These are phyloP conservation scores for Plectranthus barbatus DNA, from an alignment of 257 asterid genomes.

Conservation along the genomic window DNA sequence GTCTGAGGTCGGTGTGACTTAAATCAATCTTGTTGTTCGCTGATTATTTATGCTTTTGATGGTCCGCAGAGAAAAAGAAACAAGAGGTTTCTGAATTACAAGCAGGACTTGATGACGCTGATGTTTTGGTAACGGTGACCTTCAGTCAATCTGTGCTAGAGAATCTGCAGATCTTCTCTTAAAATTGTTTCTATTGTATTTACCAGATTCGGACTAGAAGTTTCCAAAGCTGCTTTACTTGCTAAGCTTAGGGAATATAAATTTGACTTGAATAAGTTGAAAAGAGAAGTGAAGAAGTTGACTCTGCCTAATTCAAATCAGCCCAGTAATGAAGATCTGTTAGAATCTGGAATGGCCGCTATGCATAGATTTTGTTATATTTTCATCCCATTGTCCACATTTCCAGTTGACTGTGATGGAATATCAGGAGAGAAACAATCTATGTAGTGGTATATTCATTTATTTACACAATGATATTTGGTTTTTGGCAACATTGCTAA, in stretches of 20 bases:
- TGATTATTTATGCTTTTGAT: not conserved
- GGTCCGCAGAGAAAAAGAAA: conserved; percentile 56
- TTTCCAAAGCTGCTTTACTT: conserved; percentile 79
- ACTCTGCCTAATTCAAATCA: conserved; percentile 41
- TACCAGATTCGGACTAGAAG: conserved; percentile 81
- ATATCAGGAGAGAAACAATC: not conserved
- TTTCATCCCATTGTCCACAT: not conserved
- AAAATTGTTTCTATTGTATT: conserved; percentile 9
- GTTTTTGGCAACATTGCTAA: not conserved
- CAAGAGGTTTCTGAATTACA: conserved; percentile 58
- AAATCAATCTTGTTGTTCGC: conserved; percentile 4
- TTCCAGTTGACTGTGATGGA: conserved; percentile 3
- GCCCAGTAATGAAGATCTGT: conserved; percentile 42
- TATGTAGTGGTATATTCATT: not conserved
- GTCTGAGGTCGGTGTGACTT: conserved; percentile 5
- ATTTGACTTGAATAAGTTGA: conserved; percentile 80
- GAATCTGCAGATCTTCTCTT: conserved; percentile 5
- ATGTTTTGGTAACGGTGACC: conserved; percentile 48
- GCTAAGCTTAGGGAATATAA: conserved; percentile 95
- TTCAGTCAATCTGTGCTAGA: not conserved
- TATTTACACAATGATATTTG: not conserved
- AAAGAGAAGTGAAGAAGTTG: conserved; percentile 75
- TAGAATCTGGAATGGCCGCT: conserved; percentile 72
- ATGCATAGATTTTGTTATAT: conserved; percentile 16
- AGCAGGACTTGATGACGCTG: conserved; percentile 78